Base-by-base conservation (phyloP, 768 basidiomycete genomes). In the Vararia minispora region DNA sequence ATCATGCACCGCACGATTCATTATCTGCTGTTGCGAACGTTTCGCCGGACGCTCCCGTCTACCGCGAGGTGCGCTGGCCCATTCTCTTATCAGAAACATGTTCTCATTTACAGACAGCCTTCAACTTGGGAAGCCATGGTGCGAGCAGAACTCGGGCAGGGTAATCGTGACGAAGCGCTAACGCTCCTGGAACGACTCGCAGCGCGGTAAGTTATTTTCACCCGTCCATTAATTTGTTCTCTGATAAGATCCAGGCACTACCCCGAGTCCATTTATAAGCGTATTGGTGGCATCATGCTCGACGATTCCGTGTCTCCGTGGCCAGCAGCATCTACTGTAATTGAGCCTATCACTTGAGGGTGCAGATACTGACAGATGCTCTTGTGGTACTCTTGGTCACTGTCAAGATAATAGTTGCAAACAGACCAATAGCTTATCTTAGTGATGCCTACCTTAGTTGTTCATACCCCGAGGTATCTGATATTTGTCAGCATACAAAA, bases 91-190 rank as follows among this genome's bases (percentile, higher is more conserved):
- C 7, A 23, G 14, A 20, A 14, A 34, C 11, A 38, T 21, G 10
- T 37, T 16, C 32, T 41, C 34, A 29, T 30, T 33, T 28, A 4
- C 37, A 22, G 40, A 2, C 50, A 87, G 79, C 89, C 88, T 10
- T 89, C 85, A 28, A 92, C 89, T 1, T 94, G 86, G 80, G 95
- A 98, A 53, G 78, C 76, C 4, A 98, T 99, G 91, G 76, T 99
- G 46, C 74, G 87, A 11, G 86, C 85, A 1, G 95, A 99, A 55
- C 66, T 98, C 9, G 77, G 77, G 14, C 73, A 69, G 35, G 86
- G 86, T 10, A 73, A 87, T 48, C 73, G 76, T 10, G 71, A 77
- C 32, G 66, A 68, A 9, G 94, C 92, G 0, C 33, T 74, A 3
- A 71, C 65, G 3, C 64, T 97, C 0, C 64, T 92, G 22, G 69